Percentiles rank a stretch among this genome's conserved stretches.
Conservation (phyloP, 1,284 basidiomycete species). For the Cutaneotrichosporon daszewskae region DNA sequence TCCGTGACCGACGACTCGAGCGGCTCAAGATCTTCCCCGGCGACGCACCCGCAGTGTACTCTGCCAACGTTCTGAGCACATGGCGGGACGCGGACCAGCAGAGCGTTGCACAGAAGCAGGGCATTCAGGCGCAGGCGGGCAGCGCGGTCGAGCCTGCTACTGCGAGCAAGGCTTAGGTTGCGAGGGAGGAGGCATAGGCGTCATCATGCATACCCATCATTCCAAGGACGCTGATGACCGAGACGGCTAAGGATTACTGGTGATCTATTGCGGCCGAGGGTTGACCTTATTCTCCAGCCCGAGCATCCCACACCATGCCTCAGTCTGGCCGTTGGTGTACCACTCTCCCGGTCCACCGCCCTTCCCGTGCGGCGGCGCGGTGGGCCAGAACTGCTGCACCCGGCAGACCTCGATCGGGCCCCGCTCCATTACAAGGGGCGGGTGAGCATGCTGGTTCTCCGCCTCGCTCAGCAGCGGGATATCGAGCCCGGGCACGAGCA, state of each 20-base stretch:
- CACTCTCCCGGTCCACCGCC: conserved; percentile 51
- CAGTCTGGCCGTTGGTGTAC: conserved; percentile 88
- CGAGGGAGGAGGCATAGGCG: not conserved
- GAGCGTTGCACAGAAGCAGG: too few species aligned
- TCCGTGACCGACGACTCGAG: conserved; percentile 76
- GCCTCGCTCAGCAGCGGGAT: conserved; percentile 8
- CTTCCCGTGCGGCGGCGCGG: conserved; percentile 59
- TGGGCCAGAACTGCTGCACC: conserved; percentile 67
- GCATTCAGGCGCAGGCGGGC: too few species aligned
- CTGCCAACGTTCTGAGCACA: conserved; percentile 33
- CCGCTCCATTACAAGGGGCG: conserved; percentile 24
- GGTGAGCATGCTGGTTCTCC: not conserved
- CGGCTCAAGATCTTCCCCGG: conserved; percentile 79
- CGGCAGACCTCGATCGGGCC: conserved; percentile 51
- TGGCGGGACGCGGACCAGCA: conserved; percentile 34
- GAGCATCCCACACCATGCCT: conserved; percentile 73
- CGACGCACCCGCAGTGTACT: conserved; percentile 27
- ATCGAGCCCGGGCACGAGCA: conserved; percentile 36
- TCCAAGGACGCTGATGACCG: too few species aligned
- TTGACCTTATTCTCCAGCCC: conserved; percentile 77
- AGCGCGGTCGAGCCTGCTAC: too few species aligned
- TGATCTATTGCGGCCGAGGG: conserved; percentile 44
- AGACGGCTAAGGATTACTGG: too few species aligned
- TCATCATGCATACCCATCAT: not conserved
- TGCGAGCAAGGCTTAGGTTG: not conserved